phyloP scores from a whole-genome alignment of 257 asterid species.

The Lithospermum erythrorhizon region DNA sequence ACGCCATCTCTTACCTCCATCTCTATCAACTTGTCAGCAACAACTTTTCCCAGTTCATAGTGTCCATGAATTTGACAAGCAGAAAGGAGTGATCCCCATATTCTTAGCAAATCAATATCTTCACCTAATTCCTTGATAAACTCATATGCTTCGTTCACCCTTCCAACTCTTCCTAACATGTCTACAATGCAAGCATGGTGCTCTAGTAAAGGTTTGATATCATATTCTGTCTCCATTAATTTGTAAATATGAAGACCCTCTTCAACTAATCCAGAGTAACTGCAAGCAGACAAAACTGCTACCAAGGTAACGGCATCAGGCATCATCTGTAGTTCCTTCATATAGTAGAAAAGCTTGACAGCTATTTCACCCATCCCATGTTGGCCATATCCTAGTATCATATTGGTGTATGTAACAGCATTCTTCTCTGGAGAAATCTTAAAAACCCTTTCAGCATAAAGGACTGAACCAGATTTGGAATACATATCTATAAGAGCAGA shows the following conservation, averaged over 20 bases:
- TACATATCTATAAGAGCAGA: slow-evolving; percentile 86
- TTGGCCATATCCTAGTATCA: slow-evolving; percentile 86
- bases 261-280: slow-evolving; percentile 49
- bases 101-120: slow-evolving; percentile 39
- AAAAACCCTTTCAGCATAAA: slow-evolving; percentile 62
- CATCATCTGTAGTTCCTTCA: slow-evolving; percentile 32
- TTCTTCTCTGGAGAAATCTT: slow-evolving; percentile 35
- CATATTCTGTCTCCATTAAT: slow-evolving; percentile 44
- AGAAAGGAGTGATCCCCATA: slow-evolving; percentile 81
- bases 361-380: slow-evolving; percentile 88
- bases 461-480: slow-evolving; percentile 64
- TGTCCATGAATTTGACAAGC: slow-evolving; percentile 63
- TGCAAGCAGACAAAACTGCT: slow-evolving; percentile 76
- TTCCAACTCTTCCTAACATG: slow-evolving; percentile 86
- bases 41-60: slow-evolving; percentile 66
- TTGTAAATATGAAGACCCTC: slow-evolving; percentile 67
- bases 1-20: slow-evolving; percentile 34
- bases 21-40: slow-evolving; percentile 53
- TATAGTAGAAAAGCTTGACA: slow-evolving; percentile 33
- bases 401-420: slow-evolving; percentile 71
- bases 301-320: slow-evolving; percentile 55
- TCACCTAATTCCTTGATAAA: slow-evolving; percentile 45
- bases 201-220: slow-evolving; percentile 50
- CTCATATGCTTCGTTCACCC: slow-evolving; percentile 66
- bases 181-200: slow-evolving; percentile 76